Conservation (phyloP, 179 eudicot genomes). For the Beta macrorhiza region DNA sequence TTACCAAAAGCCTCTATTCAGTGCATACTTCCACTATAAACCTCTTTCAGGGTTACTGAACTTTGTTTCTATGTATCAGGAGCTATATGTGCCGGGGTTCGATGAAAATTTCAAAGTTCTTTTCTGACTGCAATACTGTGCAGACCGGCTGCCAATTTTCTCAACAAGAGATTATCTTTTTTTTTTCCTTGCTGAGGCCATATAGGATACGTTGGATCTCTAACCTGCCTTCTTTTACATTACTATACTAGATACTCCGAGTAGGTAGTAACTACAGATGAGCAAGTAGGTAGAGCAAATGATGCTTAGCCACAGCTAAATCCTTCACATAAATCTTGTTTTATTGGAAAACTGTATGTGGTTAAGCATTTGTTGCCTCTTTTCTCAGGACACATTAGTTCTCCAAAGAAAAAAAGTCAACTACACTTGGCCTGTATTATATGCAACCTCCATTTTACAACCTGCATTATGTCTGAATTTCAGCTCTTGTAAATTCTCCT, state of each 20-base stretch:
- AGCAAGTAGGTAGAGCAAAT: neutral
- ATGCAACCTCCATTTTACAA: neutral
- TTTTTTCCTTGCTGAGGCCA: neutral
- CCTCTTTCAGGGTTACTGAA: conserved; percentile 11
- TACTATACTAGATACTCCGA: neutral
- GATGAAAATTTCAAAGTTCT: conserved; percentile 9
- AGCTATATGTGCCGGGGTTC: conserved; percentile 50
- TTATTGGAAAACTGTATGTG: neutral
- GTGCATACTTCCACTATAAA: neutral
- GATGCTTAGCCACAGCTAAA: conserved; percentile 4
- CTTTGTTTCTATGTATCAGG: conserved; percentile 35
- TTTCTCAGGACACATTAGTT: neutral
- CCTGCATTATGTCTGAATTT: neutral
- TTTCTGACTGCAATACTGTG: conserved; percentile 5
- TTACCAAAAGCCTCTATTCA: neutral
- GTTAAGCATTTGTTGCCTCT: neutral
- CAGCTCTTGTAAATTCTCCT: neutral
- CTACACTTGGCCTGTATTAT: neutral
- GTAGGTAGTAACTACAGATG: conserved; percentile 6
- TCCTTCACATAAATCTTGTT: neutral
- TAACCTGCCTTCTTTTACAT: neutral
- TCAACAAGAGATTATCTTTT: neutral
- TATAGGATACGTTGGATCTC: neutral
- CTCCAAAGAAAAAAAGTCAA: neutral
- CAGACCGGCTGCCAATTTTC: conserved; percentile 13